phyloP scores from a whole-genome alignment of 2,329 filamentous ascomycete genomes.

The Xylariaceae sp. region DNA sequence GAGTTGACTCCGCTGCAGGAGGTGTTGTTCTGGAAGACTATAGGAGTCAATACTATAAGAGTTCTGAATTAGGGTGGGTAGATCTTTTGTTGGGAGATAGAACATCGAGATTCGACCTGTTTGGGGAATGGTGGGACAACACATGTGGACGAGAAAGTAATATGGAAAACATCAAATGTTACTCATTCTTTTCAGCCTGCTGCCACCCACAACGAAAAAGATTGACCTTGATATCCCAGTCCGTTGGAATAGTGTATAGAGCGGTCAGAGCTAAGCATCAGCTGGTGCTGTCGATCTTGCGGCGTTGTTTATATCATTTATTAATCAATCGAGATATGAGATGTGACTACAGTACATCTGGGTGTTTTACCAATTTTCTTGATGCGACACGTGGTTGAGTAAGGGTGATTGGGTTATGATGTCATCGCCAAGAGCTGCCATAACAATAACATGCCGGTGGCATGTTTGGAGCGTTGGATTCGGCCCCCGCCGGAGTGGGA shows the following conservation, averaged over 20 bases:
- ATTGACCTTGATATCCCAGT: slow-evolving; percentile 17
- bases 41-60: background rate
- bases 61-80: background rate
- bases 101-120: slow-evolving; percentile 12
- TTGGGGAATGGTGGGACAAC: background rate
- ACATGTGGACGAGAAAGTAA: background rate
- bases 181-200: too few relatives aligned
- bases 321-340: too few relatives aligned
- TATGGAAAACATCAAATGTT: too few relatives aligned
- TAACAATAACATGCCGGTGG: background rate
- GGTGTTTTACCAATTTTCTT: background rate
- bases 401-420: slow-evolving; percentile 11
- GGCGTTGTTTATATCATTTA: background rate
- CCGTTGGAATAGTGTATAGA: background rate
- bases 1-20: slow-evolving; percentile 1
- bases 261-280: slow-evolving; percentile 4
- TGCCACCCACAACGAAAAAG: too few relatives aligned
- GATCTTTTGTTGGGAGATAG: background rate
- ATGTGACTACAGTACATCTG: too few relatives aligned
- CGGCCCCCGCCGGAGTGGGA: background rate
- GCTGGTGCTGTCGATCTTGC: slow-evolving; percentile 16
- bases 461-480: slow-evolving; percentile 2
- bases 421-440: slow-evolving; percentile 13
- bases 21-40: background rate
- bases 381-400: background rate